These are phyloP conservation scores for Pichia californica DNA, from an alignment of 805 yeast genomes.

Conservation along the genomic window DNA sequence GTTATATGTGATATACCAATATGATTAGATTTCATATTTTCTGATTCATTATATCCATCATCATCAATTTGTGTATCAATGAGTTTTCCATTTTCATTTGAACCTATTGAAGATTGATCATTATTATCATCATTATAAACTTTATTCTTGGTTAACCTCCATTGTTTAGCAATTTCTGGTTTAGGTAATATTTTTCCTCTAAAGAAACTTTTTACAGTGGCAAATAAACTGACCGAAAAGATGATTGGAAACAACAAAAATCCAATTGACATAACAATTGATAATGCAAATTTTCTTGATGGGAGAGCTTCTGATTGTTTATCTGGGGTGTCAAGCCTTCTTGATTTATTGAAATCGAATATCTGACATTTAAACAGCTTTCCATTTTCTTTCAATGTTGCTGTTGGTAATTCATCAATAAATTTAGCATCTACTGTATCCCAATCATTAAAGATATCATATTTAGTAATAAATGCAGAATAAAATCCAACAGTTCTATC, in stretches of 20 bases:
- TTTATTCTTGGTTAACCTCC: neutral
- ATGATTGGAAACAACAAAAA: slow-evolving; percentile 21
- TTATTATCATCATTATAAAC: neutral
- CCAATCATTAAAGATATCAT: slow-evolving; percentile 64
- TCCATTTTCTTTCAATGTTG: slow-evolving; percentile 32
- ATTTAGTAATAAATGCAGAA: slow-evolving; percentile 69
- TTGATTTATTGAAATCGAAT: slow-evolving; percentile 41
- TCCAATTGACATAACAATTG: slow-evolving; percentile 1
- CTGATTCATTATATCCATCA: slow-evolving; percentile 5
- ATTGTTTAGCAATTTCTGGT: slow-evolving; percentile 12
- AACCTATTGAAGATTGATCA: neutral
- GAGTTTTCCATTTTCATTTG: too few relatives aligned
- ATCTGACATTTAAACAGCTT: slow-evolving; percentile 34
- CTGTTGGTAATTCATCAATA: slow-evolving; percentile 38
- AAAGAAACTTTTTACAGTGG: slow-evolving; percentile 21
- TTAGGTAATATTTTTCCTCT: slow-evolving; percentile 11
- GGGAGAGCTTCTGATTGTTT: neutral
- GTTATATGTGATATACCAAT: slow-evolving; percentile 21
- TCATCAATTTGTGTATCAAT: too few relatives aligned
- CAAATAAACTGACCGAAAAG: slow-evolving; percentile 20
- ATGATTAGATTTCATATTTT: neutral
- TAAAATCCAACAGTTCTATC: slow-evolving; percentile 87
- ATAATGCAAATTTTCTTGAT: neutral
- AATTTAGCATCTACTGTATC: slow-evolving; percentile 41
- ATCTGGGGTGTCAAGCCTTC: neutral